These are phyloP conservation scores for Citrullus mucosospermus DNA, from an alignment of 306 rosid genomes.

Conservation along the genomic window DNA sequence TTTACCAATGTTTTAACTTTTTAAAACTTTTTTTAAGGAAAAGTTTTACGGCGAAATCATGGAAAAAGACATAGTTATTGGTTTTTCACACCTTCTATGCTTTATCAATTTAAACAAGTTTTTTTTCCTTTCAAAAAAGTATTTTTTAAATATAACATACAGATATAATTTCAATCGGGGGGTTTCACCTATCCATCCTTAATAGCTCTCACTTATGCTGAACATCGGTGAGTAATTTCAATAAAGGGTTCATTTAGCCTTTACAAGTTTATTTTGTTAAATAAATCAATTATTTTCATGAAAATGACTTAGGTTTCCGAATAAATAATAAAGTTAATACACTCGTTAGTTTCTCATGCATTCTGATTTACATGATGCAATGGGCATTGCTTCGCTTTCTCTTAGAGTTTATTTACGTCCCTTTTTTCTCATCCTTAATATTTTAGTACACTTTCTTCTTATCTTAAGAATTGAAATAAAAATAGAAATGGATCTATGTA, in stretches of 20 bases:
- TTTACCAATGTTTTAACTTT: background rate
- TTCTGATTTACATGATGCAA: background rate
- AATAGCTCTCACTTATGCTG: no score
- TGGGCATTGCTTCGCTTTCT: background rate
- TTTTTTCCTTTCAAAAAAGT: background rate
- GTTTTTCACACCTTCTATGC: background rate
- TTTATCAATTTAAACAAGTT: background rate
- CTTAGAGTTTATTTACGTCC: background rate
- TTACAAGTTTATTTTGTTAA: background rate
- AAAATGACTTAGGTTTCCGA: background rate
- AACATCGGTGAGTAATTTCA: background rate
- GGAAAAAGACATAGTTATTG: background rate
- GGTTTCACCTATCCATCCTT: no score
- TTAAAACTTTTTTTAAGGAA: background rate
- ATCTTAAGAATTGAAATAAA: background rate
- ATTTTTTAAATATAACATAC: no score
- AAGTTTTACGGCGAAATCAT: background rate
- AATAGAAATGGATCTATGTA: background rate
- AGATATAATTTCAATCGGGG: no score
- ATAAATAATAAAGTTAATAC: background rate
- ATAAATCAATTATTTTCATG: background rate
- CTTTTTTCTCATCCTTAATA: background rate
- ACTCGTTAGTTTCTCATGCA: background rate
- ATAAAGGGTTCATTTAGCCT: background rate
- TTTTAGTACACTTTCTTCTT: constrained; percentile 1